Percentiles rank a stretch among this genome's conserved stretches.
Evolutionary conservation across 2,329 filamentous ascomycete genomes (phyloP).

Genomic region (Hypoxylon sp.): DNA sequence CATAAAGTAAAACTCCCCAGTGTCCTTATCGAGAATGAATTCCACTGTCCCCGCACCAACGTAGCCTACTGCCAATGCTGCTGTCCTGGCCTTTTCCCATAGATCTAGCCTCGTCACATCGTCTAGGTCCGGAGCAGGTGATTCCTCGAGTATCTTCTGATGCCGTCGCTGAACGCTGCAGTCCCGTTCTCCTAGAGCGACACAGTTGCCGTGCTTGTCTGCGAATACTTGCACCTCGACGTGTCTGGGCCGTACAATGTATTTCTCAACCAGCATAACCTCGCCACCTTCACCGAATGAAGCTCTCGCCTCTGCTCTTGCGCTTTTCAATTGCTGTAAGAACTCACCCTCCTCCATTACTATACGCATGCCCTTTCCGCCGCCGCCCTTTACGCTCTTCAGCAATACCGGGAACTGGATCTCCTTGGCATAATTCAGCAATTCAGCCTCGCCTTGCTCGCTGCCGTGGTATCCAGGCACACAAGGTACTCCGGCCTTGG

Average conservation of each 20-base stretch:
- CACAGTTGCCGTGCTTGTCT: slow-evolving; percentile 82
- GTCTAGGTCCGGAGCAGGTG: slow-evolving; percentile 79
- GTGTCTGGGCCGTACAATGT: slow-evolving; percentile 83
- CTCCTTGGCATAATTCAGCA: slow-evolving; percentile 78
- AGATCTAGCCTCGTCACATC: slow-evolving; percentile 71
- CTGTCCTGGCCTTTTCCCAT: slow-evolving; percentile 76
- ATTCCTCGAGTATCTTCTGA: slow-evolving; percentile 93
- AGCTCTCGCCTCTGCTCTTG: slow-evolving; percentile 80
- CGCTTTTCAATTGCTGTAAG: slow-evolving; percentile 76
- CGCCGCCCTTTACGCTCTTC: slow-evolving; percentile 85
- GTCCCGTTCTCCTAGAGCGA: slow-evolving; percentile 89
- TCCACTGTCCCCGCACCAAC: slow-evolving; percentile 92
- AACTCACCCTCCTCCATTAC: slow-evolving; percentile 79
- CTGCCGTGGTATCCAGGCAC: slow-evolving; percentile 95
- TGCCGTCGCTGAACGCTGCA: slow-evolving; percentile 90
- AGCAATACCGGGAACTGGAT: slow-evolving; percentile 79
- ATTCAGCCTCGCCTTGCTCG: slow-evolving; percentile 77
- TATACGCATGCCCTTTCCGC: slow-evolving; percentile 88
- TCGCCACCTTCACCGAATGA: slow-evolving; percentile 86
- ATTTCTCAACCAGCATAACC: slow-evolving; percentile 88
- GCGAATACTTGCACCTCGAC: slow-evolving; percentile 94
- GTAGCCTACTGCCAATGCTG: slow-evolving; percentile 83
- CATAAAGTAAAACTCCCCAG: slow-evolving; percentile 85
- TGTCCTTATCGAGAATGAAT: slow-evolving; percentile 88
- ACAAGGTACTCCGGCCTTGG: slow-evolving; percentile 91